Evolutionary conservation across 2,329 filamentous ascomycete species (phyloP).

Genomic region (Ophiosphaerella herpotricha): DNA sequence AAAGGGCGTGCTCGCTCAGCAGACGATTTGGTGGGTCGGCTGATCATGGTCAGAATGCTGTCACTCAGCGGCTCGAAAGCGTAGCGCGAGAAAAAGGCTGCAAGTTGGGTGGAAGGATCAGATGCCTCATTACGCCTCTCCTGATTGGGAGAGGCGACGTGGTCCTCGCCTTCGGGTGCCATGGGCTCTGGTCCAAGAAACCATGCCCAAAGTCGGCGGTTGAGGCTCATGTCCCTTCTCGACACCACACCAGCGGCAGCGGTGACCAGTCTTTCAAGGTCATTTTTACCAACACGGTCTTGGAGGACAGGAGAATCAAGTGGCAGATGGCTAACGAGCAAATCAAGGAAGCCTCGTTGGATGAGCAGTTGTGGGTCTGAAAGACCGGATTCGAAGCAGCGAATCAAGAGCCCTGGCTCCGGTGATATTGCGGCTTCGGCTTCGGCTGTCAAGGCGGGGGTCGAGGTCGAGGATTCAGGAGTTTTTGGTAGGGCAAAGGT

Average conservation of each 20-base stretch:
- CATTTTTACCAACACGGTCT: constrained; percentile 69
- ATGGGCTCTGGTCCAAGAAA: constrained; percentile 78
- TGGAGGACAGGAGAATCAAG: constrained; percentile 82
- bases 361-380: constrained; percentile 87
- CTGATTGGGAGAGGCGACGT: constrained; percentile 46
- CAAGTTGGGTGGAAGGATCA: constrained; percentile 53
- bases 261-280: constrained; percentile 79
- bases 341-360: constrained; percentile 89
- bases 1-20: constrained; percentile 81
- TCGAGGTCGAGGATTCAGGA: constrained; percentile 14
- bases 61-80: constrained; percentile 75
- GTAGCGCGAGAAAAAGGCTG: constrained; percentile 76
- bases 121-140: constrained; percentile 56
- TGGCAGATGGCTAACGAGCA: constrained; percentile 88
- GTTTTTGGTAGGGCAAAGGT: constrained; percentile 58
- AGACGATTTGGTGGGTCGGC: constrained; percentile 58
- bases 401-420: constrained; percentile 86
- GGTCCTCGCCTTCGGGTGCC: constrained; percentile 43
- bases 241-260: constrained; percentile 87
- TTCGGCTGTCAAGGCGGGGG: constrained; percentile 50
- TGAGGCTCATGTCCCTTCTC: constrained; percentile 94
- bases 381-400: constrained; percentile 90
- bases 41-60: constrained; percentile 78
- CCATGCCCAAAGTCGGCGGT: constrained; percentile 94
- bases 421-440: constrained; percentile 78